Base-by-base conservation (phyloP, 1,284 basidiomycete species). In the Puccinia triticina region DNA sequence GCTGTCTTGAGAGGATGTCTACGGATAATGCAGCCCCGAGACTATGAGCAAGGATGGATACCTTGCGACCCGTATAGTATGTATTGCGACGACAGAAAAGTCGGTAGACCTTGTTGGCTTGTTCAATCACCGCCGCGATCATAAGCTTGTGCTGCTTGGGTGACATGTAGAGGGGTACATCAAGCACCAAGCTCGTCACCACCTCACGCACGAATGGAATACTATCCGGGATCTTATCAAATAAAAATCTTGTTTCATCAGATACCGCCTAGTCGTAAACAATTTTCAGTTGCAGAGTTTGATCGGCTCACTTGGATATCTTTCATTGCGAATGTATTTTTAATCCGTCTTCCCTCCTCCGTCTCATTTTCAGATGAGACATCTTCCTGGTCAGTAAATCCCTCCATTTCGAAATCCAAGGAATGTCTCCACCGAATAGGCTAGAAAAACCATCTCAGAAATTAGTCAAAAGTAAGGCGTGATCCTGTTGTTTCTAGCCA, bases 1-100 rank as follows among this genome's bases (percentile, higher is more conserved):
- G 86, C 67, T 87, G 87, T 67, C 77, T 61, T 21, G 85, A 85
- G 12, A 87, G 84, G 73, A 86, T 85, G 74, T 86, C 86, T 26
- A 85, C 84, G 5, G 83, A 83, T 23, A 86, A 77, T 21, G 84
- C 84, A 2, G 84, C 84, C 2, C 86, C 85, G 46, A 86, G 84
- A 14, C 85, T 86, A 73, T 86, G 85, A 3, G 84, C 83, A 71
- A 87, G 86, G 71, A 87, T 84, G 0, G 84, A 85, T n/a, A 87
- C 87, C 34, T 84, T 84, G 23, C 85, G 85, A 3, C 78, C 85
- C 26, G 76, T 83, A 57, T 87, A 87, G 32, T 83, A 83, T 0
- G 87, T 86, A 81, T 87, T 87, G 0, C 87, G 84, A 11, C 83
- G 67, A 48, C 84, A 84, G 79, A 86, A 87, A n/a, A 87, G 83